Evolutionary conservation across 306 rosid genomes (phyloP).

Genomic region (apple (Malus domestica)): DNA sequence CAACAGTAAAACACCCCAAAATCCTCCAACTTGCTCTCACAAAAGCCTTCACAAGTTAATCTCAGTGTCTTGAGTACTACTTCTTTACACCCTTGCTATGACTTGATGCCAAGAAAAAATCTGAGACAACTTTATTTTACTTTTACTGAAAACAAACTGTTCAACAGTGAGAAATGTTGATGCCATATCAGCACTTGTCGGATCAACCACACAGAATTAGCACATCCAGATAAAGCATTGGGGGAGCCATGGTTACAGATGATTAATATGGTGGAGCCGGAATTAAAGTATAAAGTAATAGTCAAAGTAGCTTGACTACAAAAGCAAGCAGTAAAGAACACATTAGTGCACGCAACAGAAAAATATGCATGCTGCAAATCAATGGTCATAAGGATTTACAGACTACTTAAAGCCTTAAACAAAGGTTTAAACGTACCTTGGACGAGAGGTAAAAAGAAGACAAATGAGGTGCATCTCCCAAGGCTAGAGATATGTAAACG

Average conservation of each 20-base stretch:
- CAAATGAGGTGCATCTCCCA: slow-evolving; percentile 63
- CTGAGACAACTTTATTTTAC: neutral
- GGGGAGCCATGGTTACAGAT: neutral
- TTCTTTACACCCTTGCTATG: neutral
- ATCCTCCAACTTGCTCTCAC: neutral
- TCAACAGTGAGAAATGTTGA: neutral
- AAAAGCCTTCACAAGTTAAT: neutral
- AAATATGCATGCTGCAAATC: neutral
- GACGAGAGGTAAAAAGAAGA: slow-evolving; percentile 78
- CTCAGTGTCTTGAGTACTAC: neutral
- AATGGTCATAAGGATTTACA: neutral
- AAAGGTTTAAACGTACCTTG: slow-evolving; percentile 46
- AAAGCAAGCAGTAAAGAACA: neutral
- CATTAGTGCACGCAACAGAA: neutral
- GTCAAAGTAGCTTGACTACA: neutral
- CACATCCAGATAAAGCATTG: neutral
- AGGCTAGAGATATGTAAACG: slow-evolving; percentile 75
- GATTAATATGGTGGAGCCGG: neutral
- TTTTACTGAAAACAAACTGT: neutral
- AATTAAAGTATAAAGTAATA: neutral
- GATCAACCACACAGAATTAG: neutral
- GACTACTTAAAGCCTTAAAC: neutral
- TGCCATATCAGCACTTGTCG: neutral
- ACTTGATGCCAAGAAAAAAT: neutral
- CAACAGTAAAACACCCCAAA: neutral